Base-by-base conservation (phyloP, 1,139 yeast species). In the Kluyveromyces sp. region DNA sequence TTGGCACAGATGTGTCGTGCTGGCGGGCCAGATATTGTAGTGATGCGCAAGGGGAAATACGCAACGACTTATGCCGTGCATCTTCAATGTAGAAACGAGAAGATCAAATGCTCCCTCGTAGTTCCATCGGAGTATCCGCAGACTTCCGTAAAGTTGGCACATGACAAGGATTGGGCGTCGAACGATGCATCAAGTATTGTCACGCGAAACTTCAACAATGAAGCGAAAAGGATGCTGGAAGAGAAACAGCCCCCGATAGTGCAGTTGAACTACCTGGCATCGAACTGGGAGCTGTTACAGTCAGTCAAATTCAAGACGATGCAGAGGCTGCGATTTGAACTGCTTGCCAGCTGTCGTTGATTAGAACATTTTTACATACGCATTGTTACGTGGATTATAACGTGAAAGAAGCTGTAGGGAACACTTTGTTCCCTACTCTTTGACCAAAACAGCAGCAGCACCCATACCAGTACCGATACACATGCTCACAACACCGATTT, bases 401-500 rank as follows among this genome's bases (percentile, higher is more conserved):
- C 12, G 8, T 25, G 26, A 22, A 9, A 9, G 26, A 6, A 9
- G 26, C 26, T 6, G 26, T 22, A 9, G 8, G 26, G 26, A 6
- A 30, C 11, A 4, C 7, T n/a, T 6, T 6, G 7, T 6, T 3
- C 6, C n/a, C 54, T 66, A 81, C 68, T 86, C 96, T 61, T 73
- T 81, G 44, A 87, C 74, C 57, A 88, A 74, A 44, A 88, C 70
- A 25, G 94, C 83, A 44, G 97, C 97, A 43, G 96, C 96, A 57
- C 97, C 97, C 95, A 88, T 89, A 60, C 97, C 97, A 36, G 96
- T 87, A 62, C 97, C 97, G 55, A 89, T 82, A 71, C 97, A 89
- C 97, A 89, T 89, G 51, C 94, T 83, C 25, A 94, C 85, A 48
- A 89, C 80, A 56, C 96, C 96, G 52, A 87, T 69, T 69, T 87